phyloP scores from a whole-genome alignment of 2,329 filamentous ascomycete genomes.

The Colletotrichum liriopes region DNA sequence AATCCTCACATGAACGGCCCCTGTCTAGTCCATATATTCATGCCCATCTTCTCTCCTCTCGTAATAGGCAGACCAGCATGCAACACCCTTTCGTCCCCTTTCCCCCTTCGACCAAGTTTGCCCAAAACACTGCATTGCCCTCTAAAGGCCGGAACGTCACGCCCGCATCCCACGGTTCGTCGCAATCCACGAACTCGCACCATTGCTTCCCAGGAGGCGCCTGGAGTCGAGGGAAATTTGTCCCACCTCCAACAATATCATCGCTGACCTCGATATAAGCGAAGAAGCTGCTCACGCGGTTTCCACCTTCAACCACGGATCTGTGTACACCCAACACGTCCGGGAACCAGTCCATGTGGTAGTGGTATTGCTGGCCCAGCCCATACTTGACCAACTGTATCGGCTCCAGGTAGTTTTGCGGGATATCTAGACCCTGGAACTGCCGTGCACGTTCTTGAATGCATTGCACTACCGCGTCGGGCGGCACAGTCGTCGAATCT shows the following conservation, averaged over 20 bases:
- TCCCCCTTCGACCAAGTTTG: conserved; percentile 54
- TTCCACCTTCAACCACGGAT: conserved; percentile 53
- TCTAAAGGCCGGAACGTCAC: conserved; percentile 57
- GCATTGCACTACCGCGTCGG: conserved; percentile 54
- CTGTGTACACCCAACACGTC: conserved; percentile 43
- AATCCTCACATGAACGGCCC: conserved; percentile 43
- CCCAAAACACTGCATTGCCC: conserved; percentile 59
- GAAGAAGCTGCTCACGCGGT: conserved; percentile 58
- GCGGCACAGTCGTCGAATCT: conserved; percentile 55
- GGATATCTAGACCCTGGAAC: conserved; percentile 57
- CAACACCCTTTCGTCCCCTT: conserved; percentile 56
- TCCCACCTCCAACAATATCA: conserved; percentile 57
- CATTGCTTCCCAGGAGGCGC: conserved; percentile 54
- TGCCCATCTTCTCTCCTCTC: conserved; percentile 57
- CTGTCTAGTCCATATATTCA: conserved; percentile 58
- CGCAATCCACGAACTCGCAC: conserved; percentile 58
- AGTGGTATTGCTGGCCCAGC: conserved; percentile 56
- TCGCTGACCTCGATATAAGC: conserved; percentile 55
- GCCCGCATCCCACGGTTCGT: conserved; percentile 57
- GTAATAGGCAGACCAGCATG: conserved; percentile 59
- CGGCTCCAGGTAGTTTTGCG: conserved; percentile 54
- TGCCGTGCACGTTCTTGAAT: conserved; percentile 56
- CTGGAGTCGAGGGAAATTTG: conserved; percentile 57
- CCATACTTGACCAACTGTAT: conserved; percentile 59
- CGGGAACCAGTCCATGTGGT: conserved; percentile 60